Base-by-base conservation (phyloP, 2,329 filamentous ascomycete genomes). In the Pseudogymnoascus sp. region DNA sequence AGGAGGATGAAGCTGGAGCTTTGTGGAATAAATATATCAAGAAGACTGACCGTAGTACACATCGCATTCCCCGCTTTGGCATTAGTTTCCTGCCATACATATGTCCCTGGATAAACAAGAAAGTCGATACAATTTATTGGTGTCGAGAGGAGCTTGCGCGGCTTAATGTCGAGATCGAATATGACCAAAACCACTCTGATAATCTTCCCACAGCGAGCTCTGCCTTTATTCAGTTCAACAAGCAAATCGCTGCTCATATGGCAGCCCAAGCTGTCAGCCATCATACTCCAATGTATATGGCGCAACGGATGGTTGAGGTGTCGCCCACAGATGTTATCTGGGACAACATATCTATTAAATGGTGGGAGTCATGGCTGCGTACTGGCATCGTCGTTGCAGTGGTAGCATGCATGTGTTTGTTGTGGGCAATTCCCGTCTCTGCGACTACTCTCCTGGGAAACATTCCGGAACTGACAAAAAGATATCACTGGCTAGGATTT, bases 211-310 rank as follows among this genome's bases (percentile, higher is more conserved):
- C 93, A 53, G 96, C 96, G 92, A 96, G 90, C 71, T 96, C 93
- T 0, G 95, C 95, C 0, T 99, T 99, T 70, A 92, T 99, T 65
- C 95, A 99, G 73, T 99, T 99, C 81, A 96, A 97, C 72, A 89
- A 97, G 72, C 95, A 99, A 74, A 90, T 97, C 1, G 93, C 93
- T 5, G 95, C 95, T 0, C 95, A 99, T 71, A 97, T 99, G 93
- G 95, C 93, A 64, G 96, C 92, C 73, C 95, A 99, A 74, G 87
- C 91, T 60, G 82, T 96, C 49, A 92, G 89, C 40, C 92, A 97
- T 73, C 95, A 97, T 70, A 76, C 96, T 1, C 95, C 95, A 1
- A 90, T 90, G 69, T 90, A 96, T 49, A 99, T 99, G 95, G 84
- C 91, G 1, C 95, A 95, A 0, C 86, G 93, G 31, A 84, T 90